Evolutionary conservation across 148 eudicot genomes (phyloP), one percentile per base, ranked within the genome.

Genomic region (Oxyria digyna): DNA sequence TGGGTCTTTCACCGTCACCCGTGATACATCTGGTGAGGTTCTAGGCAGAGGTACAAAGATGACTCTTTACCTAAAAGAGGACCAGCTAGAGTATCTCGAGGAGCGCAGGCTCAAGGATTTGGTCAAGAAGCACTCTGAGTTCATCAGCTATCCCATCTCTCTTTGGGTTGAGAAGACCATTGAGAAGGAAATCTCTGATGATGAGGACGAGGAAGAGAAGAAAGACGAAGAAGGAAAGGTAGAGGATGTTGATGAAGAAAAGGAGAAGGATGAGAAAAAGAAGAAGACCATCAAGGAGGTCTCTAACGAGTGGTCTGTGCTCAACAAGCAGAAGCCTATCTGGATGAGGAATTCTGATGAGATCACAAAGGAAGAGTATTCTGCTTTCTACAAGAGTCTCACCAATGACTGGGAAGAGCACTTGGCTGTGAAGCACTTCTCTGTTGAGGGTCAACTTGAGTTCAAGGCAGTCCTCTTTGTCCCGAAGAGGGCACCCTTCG

Each of bases 11-110:
- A 77, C 76, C 2, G 73, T 77, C 14, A 73, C 80, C 32, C 62
- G 80, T 40, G 80, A 77, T 42, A 77, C 80, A 21, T 63, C 76
- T 64, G 80, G 80, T 41, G 80, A 77, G 49, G 14, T 0, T 33
- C 76, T 77, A 23, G 80, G 80, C 18, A 77, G 80, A 68, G 80
- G 80, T 21, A 77, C 80, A 0, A 77, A 77, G 80, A 77, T 77
- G 14, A 69, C 70, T 65, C 80, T 77, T 35, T 50, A 33, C 71
- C 62, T 77, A 4, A 77, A 77, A 62, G 80, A 77, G 69, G 80
- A 77, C 62, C 80, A 77, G 57, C 80, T 77, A 14, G 80, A 77
- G 65, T 77, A 77, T 62, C 80, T 77, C 31, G 80, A 77, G 76
- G 80, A 77, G 69, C 73, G 79, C 29, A 52, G 79, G 6, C 79